Evolutionary conservation across 352 stramenopile species (phyloP), one percentile per base, ranked within the genome.

Genomic region (Globisporangium abappressorium): DNA sequence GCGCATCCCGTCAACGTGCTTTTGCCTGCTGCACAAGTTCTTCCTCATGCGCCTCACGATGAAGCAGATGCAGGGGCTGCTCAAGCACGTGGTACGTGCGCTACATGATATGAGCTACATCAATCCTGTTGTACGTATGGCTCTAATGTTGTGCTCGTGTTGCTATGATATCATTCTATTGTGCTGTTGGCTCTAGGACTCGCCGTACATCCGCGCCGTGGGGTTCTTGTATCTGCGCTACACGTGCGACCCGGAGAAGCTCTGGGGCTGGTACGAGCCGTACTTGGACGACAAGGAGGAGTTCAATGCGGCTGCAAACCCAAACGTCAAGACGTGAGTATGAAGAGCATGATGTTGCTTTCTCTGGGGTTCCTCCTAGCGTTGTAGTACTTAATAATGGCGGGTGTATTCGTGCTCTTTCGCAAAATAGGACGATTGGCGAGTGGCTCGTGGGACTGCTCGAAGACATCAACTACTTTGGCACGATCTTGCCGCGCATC

Each of bases 141-240:
- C 4, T 51, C 43, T 51, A 3, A 51, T 24, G 15, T 15, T 26
- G 47, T 46, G 7, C 7, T 64, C 22, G 26, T 51, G 28, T 36
- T 64, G 33, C 33, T 38, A 9, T 38, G 33, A 11, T 38, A 38
- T 38, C 5, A 12, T 38, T 34, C 33, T 38, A 38, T 38, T 33
- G 30, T 33, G 30, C 11, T 62, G 34, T 43, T 74, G 12, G 56
- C 54, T 43, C 57, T 63, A 97, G 74, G 97, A 99, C 74, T 98
- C 91, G 26, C 94, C 96, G 4, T 99, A 98, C 75, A 98, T 99
- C 69, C 93, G 97, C 30, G 95, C 87, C 3, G 84, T 99, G 26
- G 97, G 97, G 0, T 99, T 99, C 72, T 80, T 99, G n/a, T 99
- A 99, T 70, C 83, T 99, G 20, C 85, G 97, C 38, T 99, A 98